Evolutionary conservation across 306 rosid genomes (phyloP).

Genomic region (Phaseolus lunatus): DNA sequence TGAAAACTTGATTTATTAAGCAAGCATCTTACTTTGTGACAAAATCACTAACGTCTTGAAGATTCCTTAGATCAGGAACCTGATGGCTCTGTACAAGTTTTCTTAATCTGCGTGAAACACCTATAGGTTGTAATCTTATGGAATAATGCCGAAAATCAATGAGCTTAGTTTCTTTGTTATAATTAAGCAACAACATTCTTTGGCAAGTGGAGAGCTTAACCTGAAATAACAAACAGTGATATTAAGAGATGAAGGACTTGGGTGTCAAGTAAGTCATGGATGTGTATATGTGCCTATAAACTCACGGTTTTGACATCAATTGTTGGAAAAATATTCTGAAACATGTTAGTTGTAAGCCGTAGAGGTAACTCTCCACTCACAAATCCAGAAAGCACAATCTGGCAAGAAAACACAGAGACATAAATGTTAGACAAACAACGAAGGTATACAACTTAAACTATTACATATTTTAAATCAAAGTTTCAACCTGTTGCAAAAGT

Average conservation of each 20-base stretch:
- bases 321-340: constrained; percentile 93
- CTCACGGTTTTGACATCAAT: constrained; percentile 97
- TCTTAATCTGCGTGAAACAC: constrained; percentile 88
- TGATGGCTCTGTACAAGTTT: constrained; percentile 92
- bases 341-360: constrained; percentile 79
- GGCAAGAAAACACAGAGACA: constrained; percentile 36
- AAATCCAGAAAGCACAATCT: constrained; percentile 97
- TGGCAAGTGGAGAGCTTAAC: constrained; percentile 94
- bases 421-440: constrained; percentile 25
- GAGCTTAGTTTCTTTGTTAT: constrained; percentile 88
- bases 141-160: constrained; percentile 97
- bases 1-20: constrained; percentile 8
- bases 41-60: constrained; percentile 96
- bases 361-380: constrained; percentile 79
- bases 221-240: constrained; percentile 53
- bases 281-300: constrained; percentile 24
- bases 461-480: background rate
- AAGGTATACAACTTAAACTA: constrained; percentile 1
- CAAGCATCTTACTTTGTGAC: constrained; percentile 78
- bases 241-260: constrained; percentile 33
- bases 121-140: constrained; percentile 89
- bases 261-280: constrained; percentile 12
- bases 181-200: constrained; percentile 91
- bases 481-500: constrained; percentile 3
- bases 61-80: constrained; percentile 89